Evolutionary conservation across 2,329 filamentous ascomycete genomes (phyloP).

Genomic region (Metarhizium brunneum): DNA sequence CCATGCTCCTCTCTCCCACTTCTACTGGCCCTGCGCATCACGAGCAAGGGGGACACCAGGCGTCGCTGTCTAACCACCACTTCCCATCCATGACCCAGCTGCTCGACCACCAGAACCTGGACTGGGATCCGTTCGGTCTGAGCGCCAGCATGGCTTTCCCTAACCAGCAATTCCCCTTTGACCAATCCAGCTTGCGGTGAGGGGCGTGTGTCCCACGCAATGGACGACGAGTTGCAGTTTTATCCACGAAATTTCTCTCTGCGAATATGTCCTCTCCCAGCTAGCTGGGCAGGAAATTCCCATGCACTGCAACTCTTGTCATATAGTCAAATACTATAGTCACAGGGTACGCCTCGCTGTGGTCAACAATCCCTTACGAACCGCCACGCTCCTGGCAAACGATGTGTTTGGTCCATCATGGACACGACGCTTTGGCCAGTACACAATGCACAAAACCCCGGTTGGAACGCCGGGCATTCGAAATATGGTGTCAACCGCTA

Average conservation of each 20-base stretch:
- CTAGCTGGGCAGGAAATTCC: not conserved
- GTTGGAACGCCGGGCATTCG: not conserved
- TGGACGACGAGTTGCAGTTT: not conserved
- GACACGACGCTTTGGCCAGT: not conserved
- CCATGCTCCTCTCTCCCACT: conserved; percentile 31
- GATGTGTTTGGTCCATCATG: not conserved
- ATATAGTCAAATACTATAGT: not conserved
- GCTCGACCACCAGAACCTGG: conserved; percentile 75
- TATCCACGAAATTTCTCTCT: not conserved
- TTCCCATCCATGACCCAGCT: conserved; percentile 58
- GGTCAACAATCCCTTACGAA: not conserved
- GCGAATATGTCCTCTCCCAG: not conserved
- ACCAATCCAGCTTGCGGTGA: conserved; percentile 46
- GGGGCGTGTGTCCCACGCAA: not conserved
- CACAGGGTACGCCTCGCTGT: not conserved
- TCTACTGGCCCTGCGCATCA: conserved; percentile 29
- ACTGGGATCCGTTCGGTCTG: conserved; percentile 88
- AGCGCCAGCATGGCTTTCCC: conserved; percentile 95
- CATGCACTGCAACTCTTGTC: not conserved
- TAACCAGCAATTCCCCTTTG: conserved; percentile 69
- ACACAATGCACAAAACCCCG: not conserved
- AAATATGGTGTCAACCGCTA: not conserved
- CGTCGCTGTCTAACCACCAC: conserved; percentile 19
- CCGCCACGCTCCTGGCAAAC: not conserved
- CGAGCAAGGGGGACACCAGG: conserved; percentile 25